Evolutionary conservation across 139 green algal genomes (phyloP).

Genomic region (Trebouxia sp.): DNA sequence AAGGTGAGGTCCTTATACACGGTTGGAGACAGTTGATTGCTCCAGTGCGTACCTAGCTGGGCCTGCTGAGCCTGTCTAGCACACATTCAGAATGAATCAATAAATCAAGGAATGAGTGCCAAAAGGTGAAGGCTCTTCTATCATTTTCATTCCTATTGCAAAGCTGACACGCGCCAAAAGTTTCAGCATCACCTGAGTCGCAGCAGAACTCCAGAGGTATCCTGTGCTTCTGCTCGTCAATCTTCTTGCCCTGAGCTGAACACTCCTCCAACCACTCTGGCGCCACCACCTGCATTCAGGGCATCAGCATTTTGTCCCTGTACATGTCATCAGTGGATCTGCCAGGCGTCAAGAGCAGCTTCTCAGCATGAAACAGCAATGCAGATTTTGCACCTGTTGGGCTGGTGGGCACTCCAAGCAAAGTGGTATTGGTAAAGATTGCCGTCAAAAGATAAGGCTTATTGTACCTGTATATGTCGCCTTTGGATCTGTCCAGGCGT

Average conservation of each 20-base stretch:
- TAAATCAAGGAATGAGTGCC: too few species aligned
- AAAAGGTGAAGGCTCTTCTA: too few species aligned
- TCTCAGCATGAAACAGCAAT: too few species aligned
- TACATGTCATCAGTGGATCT: neutral
- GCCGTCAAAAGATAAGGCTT: neutral
- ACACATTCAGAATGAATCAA: too few species aligned
- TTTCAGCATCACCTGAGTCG: neutral
- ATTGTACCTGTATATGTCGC: neutral
- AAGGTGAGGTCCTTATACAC: too few species aligned
- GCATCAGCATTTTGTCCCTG: neutral
- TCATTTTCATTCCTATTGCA: too few species aligned
- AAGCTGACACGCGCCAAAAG: neutral
- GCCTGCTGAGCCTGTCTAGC: too few species aligned
- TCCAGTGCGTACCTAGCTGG: too few species aligned
- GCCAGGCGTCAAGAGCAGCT: too few species aligned
- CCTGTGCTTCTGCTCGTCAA: slow-evolving; percentile 10
- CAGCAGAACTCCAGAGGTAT: neutral
- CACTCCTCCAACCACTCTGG: slow-evolving; percentile 15
- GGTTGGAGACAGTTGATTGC: too few species aligned
- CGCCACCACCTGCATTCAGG: neutral
- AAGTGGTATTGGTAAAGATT: neutral
- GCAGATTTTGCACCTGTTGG: neutral
- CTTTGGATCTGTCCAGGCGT: slow-evolving; percentile 10
- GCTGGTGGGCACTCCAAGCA: too few species aligned
- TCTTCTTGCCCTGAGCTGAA: neutral